Conservation (phyloP, 805 yeast species). For the Ogataea glucozyma region DNA sequence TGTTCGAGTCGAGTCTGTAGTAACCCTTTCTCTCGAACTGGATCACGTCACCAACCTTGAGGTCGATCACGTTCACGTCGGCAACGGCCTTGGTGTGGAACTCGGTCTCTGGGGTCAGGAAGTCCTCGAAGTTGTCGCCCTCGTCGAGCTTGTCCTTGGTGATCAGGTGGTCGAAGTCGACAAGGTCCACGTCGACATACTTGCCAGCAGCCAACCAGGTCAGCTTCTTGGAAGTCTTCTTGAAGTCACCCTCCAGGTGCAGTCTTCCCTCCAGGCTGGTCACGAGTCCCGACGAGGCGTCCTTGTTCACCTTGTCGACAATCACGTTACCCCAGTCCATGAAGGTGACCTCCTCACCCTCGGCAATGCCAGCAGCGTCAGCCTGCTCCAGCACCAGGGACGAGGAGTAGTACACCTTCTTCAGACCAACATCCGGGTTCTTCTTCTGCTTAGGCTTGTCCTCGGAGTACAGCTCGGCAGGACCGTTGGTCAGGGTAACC, state of each 20-base stretch:
- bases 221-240: slow-evolving; percentile 89
- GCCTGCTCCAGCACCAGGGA: slow-evolving; percentile 79
- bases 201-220: slow-evolving; percentile 92
- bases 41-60: slow-evolving; percentile 84
- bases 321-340: slow-evolving; percentile 99
- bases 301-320: slow-evolving; percentile 65
- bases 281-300: slow-evolving; percentile 50
- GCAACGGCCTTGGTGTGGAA: slow-evolving; percentile 78
- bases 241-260: slow-evolving; percentile 94
- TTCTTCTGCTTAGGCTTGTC: slow-evolving; percentile 91
- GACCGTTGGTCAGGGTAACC: slow-evolving; percentile 68
- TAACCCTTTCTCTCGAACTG: slow-evolving; percentile 98
- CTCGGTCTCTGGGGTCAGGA: slow-evolving; percentile 83
- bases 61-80: slow-evolving; percentile 71
- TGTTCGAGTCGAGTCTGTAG: slow-evolving; percentile 73
- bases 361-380: slow-evolving; percentile 68
- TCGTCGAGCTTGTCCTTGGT: slow-evolving; percentile 95
- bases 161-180: slow-evolving; percentile 92
- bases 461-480: slow-evolving; percentile 62
- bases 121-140: slow-evolving; percentile 90
- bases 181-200: slow-evolving; percentile 70
- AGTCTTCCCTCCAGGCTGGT: slow-evolving; percentile 71
- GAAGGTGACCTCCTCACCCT: slow-evolving; percentile 90
- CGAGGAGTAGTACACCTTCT: slow-evolving; percentile 68
- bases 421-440: slow-evolving; percentile 86